A percentile compares a stretch with the other conserved stretches of the same genome.
These are phyloP conservation scores for Pleurozium schreberi DNA, from an alignment of 225 moss, liverwort and hornwort species.

Conservation along the genomic window DNA sequence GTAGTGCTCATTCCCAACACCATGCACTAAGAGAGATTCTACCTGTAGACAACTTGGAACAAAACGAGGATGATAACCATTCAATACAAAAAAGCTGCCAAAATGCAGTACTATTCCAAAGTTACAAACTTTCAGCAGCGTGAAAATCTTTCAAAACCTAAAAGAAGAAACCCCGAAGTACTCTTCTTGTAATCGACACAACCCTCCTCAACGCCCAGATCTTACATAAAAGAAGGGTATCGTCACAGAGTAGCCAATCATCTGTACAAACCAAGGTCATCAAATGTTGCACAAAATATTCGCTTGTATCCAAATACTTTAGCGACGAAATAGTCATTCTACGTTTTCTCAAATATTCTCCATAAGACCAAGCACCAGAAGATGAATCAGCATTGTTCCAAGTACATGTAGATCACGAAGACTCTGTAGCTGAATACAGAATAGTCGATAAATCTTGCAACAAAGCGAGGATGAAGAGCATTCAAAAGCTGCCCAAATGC, in stretches of 20 bases:
- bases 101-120: no score
- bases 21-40: no score
- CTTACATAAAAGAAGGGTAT: neutral
- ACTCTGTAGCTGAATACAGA: neutral
- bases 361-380: neutral
- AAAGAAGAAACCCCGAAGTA: neutral
- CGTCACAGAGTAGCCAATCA: neutral
- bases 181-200: neutral
- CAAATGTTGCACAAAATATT: neutral
- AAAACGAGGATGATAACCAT: no score
- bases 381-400: neutral
- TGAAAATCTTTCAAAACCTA: no score
- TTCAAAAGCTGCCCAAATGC: neutral
- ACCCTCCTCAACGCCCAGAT: neutral
- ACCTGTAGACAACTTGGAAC: no score
- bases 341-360: neutral
- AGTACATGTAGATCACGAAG: neutral
- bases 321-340: neutral
- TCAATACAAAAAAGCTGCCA: no score
- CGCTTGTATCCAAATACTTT: no score
- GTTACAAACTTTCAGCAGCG: no score
- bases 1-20: no score
- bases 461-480: neutral
- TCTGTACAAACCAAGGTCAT: neutral
- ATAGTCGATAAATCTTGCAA: neutral